Evolutionary conservation across 768 basidiomycete genomes (phyloP).

Genomic region (Xerocomellus chrysenteron): DNA sequence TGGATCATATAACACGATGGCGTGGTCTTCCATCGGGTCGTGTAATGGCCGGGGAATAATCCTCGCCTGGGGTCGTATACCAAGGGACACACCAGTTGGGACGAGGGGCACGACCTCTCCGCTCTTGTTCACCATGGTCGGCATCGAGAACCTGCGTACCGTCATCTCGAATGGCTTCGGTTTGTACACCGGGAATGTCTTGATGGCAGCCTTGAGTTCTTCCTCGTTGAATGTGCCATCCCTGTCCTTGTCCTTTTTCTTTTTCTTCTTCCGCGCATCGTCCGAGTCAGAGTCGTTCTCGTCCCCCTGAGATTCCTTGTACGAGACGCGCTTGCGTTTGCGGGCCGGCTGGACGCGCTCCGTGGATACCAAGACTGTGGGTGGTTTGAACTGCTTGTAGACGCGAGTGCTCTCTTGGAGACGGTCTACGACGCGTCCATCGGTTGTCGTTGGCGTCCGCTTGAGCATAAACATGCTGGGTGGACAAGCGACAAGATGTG

Average conservation of each 20-base stretch:
- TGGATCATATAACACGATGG: constrained; percentile 95
- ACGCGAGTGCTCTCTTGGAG: constrained; percentile 71
- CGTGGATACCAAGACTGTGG: constrained; percentile 44
- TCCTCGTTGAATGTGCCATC: constrained; percentile 64
- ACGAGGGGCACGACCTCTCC: constrained; percentile 58
- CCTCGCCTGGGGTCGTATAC: constrained; percentile 76
- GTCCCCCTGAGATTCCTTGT: constrained; percentile 67
- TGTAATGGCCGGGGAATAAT: constrained; percentile 90
- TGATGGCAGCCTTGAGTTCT: constrained; percentile 59
- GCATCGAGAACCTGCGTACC: constrained; percentile 76
- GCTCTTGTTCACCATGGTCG: constrained; percentile 70
- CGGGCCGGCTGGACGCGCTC: constrained; percentile 65
- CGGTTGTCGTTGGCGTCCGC: constrained; percentile 64
- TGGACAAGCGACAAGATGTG: neutral
- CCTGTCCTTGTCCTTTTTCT: constrained; percentile 60
- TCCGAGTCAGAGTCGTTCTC: constrained; percentile 60
- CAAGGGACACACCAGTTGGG: constrained; percentile 73
- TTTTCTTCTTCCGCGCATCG: constrained; percentile 51
- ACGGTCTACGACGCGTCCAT: constrained; percentile 66
- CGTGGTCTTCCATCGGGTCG: constrained; percentile 97
- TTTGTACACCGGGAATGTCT: constrained; percentile 76
- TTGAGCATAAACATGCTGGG: constrained; percentile 55
- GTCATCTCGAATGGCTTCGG: constrained; percentile 70
- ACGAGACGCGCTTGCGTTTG: constrained; percentile 87
- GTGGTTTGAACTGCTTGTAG: constrained; percentile 81